Percentiles rank a stretch among this genome's conserved stretches.
These are phyloP conservation scores for Monotropa hypopitys DNA, from an alignment of 179 eudicot genomes.

Conservation along the genomic window DNA sequence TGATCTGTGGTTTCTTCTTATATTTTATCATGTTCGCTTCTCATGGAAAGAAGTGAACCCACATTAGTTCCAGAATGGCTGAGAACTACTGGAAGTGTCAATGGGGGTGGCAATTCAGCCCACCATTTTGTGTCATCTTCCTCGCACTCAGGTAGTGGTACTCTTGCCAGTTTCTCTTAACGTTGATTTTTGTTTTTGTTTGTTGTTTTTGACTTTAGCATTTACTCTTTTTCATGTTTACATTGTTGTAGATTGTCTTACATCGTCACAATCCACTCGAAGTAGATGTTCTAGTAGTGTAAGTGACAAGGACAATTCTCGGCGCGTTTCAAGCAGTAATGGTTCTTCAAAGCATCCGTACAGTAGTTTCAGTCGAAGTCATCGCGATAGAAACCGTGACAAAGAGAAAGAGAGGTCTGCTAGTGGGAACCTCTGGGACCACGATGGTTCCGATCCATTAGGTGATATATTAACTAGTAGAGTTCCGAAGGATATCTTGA, in stretches of 20 bases:
- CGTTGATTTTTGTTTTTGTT: background rate
- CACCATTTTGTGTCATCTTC: constrained; percentile 41
- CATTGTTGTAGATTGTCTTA: constrained; percentile 16
- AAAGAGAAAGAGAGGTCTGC: constrained; percentile 28
- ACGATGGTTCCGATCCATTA: constrained; percentile 41
- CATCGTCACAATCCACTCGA: constrained; percentile 16
- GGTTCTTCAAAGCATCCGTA: constrained; percentile 53
- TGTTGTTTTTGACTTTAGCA: background rate
- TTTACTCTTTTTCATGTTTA: constrained; percentile 5
- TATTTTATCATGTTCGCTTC: constrained; percentile 24
- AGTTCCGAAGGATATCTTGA: constrained; percentile 38
- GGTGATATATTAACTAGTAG: constrained; percentile 32
- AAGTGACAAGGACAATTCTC: constrained; percentile 33
- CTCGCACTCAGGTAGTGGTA: constrained; percentile 26
- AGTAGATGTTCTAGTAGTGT: constrained; percentile 31
- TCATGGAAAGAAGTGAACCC: constrained; percentile 93
- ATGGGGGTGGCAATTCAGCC: constrained; percentile 42
- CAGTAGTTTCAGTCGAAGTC: constrained; percentile 51
- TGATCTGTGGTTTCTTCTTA: constrained; percentile 2
- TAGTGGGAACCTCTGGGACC: constrained; percentile 35
- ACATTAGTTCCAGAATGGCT: constrained; percentile 92
- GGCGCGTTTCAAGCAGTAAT: constrained; percentile 45
- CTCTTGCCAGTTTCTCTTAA: constrained; percentile 1
- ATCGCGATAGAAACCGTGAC: constrained; percentile 45
- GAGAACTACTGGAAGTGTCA: constrained; percentile 48